A percentile compares a stretch with the other conserved stretches of the same genome.
Conservation (phyloP, 768 basidiomycete species). For the Melanogaster broomeanus region DNA sequence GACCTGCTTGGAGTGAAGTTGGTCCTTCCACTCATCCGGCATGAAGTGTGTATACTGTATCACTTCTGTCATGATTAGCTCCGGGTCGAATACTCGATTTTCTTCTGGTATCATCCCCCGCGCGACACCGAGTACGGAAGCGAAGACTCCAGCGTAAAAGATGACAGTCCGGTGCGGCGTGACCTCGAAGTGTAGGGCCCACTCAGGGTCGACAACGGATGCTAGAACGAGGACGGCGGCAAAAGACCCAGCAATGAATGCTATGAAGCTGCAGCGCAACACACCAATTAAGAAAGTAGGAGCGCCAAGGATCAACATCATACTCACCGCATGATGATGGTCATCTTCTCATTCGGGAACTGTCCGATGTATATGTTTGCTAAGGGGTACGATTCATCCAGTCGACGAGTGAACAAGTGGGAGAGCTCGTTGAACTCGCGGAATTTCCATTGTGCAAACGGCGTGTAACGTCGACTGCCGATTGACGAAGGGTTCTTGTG, state of each 20-base stretch:
- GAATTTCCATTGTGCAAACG: constrained; percentile 97
- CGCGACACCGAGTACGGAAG: constrained; percentile 83
- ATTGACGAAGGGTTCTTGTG: constrained; percentile 98
- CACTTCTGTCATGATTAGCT: constrained; percentile 88
- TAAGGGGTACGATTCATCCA: constrained; percentile 86
- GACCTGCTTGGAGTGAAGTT: constrained; percentile 88
- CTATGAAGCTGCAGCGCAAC: constrained; percentile 69
- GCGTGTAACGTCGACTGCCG: constrained; percentile 89
- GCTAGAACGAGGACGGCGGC: constrained; percentile 92
- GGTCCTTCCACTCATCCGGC: constrained; percentile 89
- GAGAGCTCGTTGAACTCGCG: constrained; percentile 98
- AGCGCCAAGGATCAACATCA: background rate
- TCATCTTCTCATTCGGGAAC: constrained; percentile 93
- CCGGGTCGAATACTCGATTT: constrained; percentile 91
- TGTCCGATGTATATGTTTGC: constrained; percentile 97
- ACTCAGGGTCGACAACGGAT: constrained; percentile 90
- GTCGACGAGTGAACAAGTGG: constrained; percentile 83
- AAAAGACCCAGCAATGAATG: constrained; percentile 96
- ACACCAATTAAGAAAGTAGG: constrained; percentile 1
- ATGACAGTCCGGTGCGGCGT: constrained; percentile 90
- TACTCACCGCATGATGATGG: constrained; percentile 83
- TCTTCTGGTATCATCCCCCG: constrained; percentile 97
- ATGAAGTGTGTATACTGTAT: constrained; percentile 95
- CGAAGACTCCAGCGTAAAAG: constrained; percentile 91
- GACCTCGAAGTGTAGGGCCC: constrained; percentile 93